Evolutionary conservation across 371 early-diverging fungal species (phyloP).

Genomic region (Mucor plumbeus): DNA sequence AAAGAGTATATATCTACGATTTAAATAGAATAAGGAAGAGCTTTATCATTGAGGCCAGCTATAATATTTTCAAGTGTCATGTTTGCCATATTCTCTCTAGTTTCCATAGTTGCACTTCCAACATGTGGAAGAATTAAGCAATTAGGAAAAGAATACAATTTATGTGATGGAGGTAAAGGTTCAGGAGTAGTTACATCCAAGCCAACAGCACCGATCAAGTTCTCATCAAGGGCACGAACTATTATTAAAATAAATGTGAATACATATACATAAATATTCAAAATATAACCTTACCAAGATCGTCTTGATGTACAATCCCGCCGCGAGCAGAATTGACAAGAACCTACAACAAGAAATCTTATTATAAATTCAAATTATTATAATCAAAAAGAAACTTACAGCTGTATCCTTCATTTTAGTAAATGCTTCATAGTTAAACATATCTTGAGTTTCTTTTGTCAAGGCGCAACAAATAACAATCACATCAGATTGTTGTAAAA

Average conservation of each 20-base stretch:
- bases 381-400: slow-evolving; percentile 28
- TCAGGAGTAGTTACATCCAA: slow-evolving; percentile 91
- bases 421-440: slow-evolving; percentile 73
- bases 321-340: slow-evolving; percentile 88
- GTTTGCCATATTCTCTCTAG: slow-evolving; percentile 80
- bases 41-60: slow-evolving; percentile 27
- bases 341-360: too few relatives aligned
- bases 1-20: not conserved
- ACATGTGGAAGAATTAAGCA: slow-evolving; percentile 80
- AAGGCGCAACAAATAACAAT: slow-evolving; percentile 79
- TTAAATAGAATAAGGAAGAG: slow-evolving; percentile 34
- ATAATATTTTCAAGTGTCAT: slow-evolving; percentile 44
- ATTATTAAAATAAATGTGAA: not conserved
- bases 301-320: slow-evolving; percentile 78
- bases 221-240: slow-evolving; percentile 71
- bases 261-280: not conserved
- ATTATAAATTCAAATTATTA: too few relatives aligned
- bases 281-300: slow-evolving; percentile 45
- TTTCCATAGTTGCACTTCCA: slow-evolving; percentile 80
- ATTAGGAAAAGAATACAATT: slow-evolving; percentile 64
- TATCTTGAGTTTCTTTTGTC: slow-evolving; percentile 68
- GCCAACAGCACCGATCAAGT: slow-evolving; percentile 71
- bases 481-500: slow-evolving; percentile 73
- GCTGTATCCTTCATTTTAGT: slow-evolving; percentile 71
- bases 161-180: slow-evolving; percentile 70